These are phyloP conservation scores for Phytophthora multivora DNA, from an alignment of 352 stramenopile genomes.

Conservation along the genomic window DNA sequence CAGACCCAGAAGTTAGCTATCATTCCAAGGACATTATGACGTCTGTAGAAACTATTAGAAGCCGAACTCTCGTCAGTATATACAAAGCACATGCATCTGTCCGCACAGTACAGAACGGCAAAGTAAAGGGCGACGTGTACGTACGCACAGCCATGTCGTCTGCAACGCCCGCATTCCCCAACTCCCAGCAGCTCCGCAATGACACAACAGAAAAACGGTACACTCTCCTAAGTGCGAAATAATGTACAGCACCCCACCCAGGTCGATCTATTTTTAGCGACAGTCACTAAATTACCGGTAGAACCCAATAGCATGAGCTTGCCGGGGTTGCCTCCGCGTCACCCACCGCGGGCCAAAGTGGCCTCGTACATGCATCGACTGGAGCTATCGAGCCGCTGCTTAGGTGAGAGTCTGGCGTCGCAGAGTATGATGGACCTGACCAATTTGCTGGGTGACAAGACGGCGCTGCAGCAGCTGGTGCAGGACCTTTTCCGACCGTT, in stretches of 20 bases:
- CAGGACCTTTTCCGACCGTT: conserved; percentile 53
- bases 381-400: conserved; percentile 44
- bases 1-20: conserved; percentile 1
- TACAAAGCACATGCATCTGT: background rate
- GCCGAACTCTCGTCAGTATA: conserved; percentile 8
- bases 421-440: conserved; percentile 45
- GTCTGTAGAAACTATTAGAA: background rate
- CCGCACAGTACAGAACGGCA: background rate
- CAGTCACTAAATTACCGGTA: background rate
- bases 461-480: conserved; percentile 39
- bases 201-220: conserved; percentile 8
- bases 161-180: too few species aligned
- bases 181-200: conserved; percentile 18
- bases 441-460: conserved; percentile 38
- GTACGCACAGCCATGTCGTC: conserved; percentile 35
- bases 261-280: background rate
- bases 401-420: conserved; percentile 32
- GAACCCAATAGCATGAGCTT: background rate
- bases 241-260: background rate
- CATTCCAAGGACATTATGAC: background rate
- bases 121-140: background rate
- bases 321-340: conserved; percentile 7
- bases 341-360: conserved; percentile 10
- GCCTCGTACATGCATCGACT: conserved; percentile 46
- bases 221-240: conserved; percentile 6